Evolutionary conservation across 2,329 filamentous ascomycete species (phyloP).

Genomic region (Fusarium goolgardi): DNA sequence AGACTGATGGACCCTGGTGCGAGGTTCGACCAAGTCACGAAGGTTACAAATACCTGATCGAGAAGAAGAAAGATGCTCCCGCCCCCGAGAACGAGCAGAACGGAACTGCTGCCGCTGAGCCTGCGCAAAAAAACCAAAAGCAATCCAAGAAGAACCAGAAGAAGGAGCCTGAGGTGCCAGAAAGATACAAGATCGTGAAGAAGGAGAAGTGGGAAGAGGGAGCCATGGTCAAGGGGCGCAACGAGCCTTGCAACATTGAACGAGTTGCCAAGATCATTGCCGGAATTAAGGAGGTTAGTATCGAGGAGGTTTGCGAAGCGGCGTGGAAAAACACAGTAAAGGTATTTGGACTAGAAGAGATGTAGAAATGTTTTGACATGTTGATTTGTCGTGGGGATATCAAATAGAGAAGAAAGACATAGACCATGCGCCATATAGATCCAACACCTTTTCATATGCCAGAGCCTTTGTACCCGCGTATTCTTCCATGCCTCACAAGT

Average conservation of each 20-base stretch:
- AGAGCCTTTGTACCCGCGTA: slow-evolving; percentile 68
- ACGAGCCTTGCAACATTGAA: slow-evolving; percentile 89
- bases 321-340: slow-evolving; percentile 84
- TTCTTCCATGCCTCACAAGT: slow-evolving; percentile 73
- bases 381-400: slow-evolving; percentile 46
- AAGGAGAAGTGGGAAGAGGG: slow-evolving; percentile 95
- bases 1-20: slow-evolving; percentile 98
- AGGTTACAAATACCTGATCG: slow-evolving; percentile 75
- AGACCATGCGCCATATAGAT: slow-evolving; percentile 41
- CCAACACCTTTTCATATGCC: slow-evolving; percentile 56
- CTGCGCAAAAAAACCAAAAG: slow-evolving; percentile 50
- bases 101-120: slow-evolving; percentile 30
- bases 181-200: slow-evolving; percentile 85
- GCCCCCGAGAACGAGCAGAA: slow-evolving; percentile 43
- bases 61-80: slow-evolving; percentile 53
- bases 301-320: slow-evolving; percentile 87
- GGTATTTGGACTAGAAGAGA: slow-evolving; percentile 77
- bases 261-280: slow-evolving; percentile 91
- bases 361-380: slow-evolving; percentile 32
- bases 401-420: slow-evolving; percentile 47
- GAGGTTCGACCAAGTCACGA: slow-evolving; percentile 92
- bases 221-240: slow-evolving; percentile 91
- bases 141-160: slow-evolving; percentile 64
- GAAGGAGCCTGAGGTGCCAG: slow-evolving; percentile 73
- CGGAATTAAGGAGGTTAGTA: slow-evolving; percentile 79